A percentile compares a stretch with the other conserved stretches of the same genome.
Conservation (phyloP, 1,139 yeast genomes). For the Suhomyces ambrosiae region DNA sequence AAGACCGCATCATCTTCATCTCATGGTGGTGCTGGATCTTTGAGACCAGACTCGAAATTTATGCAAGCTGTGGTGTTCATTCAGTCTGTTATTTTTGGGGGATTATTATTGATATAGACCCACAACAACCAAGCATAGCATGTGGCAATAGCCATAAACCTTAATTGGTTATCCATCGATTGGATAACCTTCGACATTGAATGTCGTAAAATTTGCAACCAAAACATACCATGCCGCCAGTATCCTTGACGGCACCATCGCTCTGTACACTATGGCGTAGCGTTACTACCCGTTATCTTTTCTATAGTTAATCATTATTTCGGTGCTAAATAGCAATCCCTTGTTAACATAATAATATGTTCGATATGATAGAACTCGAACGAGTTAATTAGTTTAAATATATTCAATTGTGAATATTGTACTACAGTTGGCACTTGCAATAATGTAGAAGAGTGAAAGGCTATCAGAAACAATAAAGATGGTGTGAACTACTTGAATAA, state of each 20-base stretch:
- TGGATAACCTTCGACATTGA: background rate
- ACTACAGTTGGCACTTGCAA: no score
- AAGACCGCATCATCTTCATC: constrained; percentile 14
- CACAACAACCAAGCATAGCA: background rate
- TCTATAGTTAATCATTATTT: constrained; percentile 1
- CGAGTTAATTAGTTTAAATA: no score
- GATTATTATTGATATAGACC: constrained; percentile 19
- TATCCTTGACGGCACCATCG: background rate
- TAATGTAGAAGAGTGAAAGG: no score
- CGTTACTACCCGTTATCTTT: constrained; percentile 1
- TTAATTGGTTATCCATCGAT: background rate
- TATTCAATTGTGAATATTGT: no score
- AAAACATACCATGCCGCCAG: background rate
- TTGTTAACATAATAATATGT: no score
- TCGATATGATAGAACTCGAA: background rate
- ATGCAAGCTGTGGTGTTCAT: constrained; percentile 20
- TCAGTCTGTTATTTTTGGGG: constrained; percentile 26
- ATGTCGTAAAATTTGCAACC: background rate
- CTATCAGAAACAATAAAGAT: no score
- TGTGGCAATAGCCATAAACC: no score
- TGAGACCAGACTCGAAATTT: constrained; percentile 15
- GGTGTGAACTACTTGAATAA: no score
- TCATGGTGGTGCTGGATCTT: constrained; percentile 15
- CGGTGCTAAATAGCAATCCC: constrained; percentile 1
- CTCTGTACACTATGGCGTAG: background rate